Base-by-base conservation (phyloP, 768 basidiomycete species). In the Kwoniella botswanensis region DNA sequence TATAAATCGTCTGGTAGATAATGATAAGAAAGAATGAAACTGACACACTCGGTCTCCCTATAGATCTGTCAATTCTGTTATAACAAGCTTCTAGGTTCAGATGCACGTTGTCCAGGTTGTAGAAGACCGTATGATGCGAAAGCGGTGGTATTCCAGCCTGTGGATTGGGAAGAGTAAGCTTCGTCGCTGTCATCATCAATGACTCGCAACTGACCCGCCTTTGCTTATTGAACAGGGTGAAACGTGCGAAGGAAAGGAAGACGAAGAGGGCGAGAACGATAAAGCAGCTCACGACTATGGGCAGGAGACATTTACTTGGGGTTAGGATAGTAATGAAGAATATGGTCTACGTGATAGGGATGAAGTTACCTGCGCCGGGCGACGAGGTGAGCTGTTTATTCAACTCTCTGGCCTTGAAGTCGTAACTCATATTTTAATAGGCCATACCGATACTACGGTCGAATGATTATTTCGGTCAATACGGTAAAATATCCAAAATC, bases 61-160 rank as follows among this genome's bases (percentile, higher is more conserved):
- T 74, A 99, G 97, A 93, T 99, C 75, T 99, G 97, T 84, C 91
- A 94, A 67, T 99, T 99, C 86, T 99, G 97, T 84, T 98, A 94
- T 93, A 99, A 85, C 94, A 98, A 85, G 96, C 97, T 87, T 91
- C 92, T 86, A 90, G 93, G 85, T 93, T 97, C 85, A 87, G 98
- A 98, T 83, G 91, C 94, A 73, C 90, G 93, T 61, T 99, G 97
- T 83, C 97, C 97, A 50, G 97, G 97, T 21, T 99, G 97, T 85
- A 88, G 97, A 78, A 87, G 95, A 74, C 88, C 92, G 67, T 98
- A 98, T 82, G 91, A 92, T 10, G 94, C 98, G 74, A 93, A 97
- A 67, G 88, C 90, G 53, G 91, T 97, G 43, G 93, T 98, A 83
- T 97, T 96, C 86, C 97, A 94, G 83, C 90, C 97, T 58, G 91